Conservation (phyloP, 345 rosid genomes). For the Balakata baccata region DNA sequence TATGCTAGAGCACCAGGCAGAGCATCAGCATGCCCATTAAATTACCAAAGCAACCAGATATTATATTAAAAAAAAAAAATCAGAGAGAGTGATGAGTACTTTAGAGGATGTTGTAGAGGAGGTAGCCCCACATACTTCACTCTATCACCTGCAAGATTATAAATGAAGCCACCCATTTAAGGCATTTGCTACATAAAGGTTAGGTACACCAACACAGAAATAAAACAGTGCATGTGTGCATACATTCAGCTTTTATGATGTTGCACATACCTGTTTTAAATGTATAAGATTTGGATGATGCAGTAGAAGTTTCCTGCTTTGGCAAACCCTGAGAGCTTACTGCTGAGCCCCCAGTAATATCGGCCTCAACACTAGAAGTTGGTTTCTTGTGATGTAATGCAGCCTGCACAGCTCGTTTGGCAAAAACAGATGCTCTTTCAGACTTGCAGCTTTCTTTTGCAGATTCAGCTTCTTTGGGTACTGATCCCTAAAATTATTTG, state of each 20-base stretch:
- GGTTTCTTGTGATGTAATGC: constrained; percentile 70
- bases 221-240: not conserved
- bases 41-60: not conserved
- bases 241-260: not conserved
- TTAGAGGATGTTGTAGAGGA: constrained; percentile 45
- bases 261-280: constrained; percentile 68
- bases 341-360: constrained; percentile 80
- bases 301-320: constrained; percentile 90
- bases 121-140: constrained; percentile 69
- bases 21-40: not conserved
- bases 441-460: constrained; percentile 67
- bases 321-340: constrained; percentile 66
- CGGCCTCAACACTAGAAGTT: constrained; percentile 92
- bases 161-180: constrained; percentile 18
- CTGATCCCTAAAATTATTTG: constrained; percentile 54
- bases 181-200: constrained; percentile 3
- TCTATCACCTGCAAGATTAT: constrained; percentile 70
- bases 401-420: constrained; percentile 62
- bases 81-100: constrained; percentile 32
- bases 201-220: not conserved
- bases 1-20: not conserved
- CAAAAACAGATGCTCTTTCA: constrained; percentile 60
- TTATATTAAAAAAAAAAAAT: constrained; percentile 5
- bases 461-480: constrained; percentile 60
- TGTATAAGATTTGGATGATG: constrained; percentile 74